Base-by-base conservation (phyloP, 1,139 yeast species). In the Yamadazyma buinensis region DNA sequence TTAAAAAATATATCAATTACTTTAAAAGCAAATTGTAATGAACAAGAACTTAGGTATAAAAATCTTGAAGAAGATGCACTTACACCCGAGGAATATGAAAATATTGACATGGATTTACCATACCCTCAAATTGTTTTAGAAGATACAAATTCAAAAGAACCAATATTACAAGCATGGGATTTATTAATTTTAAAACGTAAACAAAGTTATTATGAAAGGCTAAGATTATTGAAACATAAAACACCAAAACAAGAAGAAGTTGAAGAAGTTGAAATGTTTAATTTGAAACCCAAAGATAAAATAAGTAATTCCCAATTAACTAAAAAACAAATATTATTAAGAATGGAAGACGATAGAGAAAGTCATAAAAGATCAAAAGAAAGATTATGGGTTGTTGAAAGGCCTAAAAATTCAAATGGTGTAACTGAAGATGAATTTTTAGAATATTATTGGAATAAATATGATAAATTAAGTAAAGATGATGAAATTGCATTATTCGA, bases 321-420 rank as follows among this genome's bases (percentile, higher is more conserved):
- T 2, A 69, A 68, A 37, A 69, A 73, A 31, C 83, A 82, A 45
- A 78, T 84, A 11, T 54, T 84, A n/a, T 65, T 75, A 26, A 64
- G 95, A 40, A 84, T 87, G 78, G 95, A 87, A 52, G 92, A 84
- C 42, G 95, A 87, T 53, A 63, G 95, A 44, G 96, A 87, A 53
- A 66, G 92, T 7, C 87, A 84, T 46, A 87, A 87, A 52, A 70
- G 84, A 39, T 75, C 83, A 12, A 84, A 86, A 47, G 95, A 87
- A 50, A 73, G 68, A 17, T 62, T 80, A 23, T 85, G 95, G 95
- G 74, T 77, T 11, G 78, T 83, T 0, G 68, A 68, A 20, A 54
- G 84, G 40, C 71, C 73, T 13, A 64, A 64, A 35, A 65, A 64
- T 5, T 33, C 55, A 1, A 54, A 41, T 28, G 54, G 51, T 21